phyloP scores from a whole-genome alignment of 1,284 basidiomycete genomes.

The Sanghuangporus sanghuang region DNA sequence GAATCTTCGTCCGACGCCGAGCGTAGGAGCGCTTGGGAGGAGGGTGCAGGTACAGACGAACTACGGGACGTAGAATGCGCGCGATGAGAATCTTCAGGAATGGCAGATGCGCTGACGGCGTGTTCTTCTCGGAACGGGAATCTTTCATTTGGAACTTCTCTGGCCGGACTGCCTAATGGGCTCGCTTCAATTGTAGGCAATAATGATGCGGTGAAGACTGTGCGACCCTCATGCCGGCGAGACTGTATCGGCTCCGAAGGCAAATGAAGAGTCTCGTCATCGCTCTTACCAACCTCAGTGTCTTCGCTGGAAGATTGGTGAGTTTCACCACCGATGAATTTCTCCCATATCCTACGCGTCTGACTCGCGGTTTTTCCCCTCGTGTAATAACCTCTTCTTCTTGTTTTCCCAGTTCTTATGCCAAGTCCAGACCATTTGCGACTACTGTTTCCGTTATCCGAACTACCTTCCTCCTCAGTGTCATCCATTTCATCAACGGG shows the following conservation, averaged over 20 bases:
- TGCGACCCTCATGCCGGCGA: not conserved
- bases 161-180: conserved; percentile 5
- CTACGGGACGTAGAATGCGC: not conserved
- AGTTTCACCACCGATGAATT: conserved; percentile 7
- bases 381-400: conserved; percentile 8
- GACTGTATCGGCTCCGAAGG: conserved; percentile 9
- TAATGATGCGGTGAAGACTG: not conserved
- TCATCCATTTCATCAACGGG: conserved; percentile 32
- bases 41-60: conserved; percentile 12
- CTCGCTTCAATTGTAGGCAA: conserved; percentile 16
- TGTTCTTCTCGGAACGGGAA: not conserved
- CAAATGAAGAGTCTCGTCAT: conserved; percentile 5
- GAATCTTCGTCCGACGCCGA: conserved; percentile 5
- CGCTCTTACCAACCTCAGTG: conserved; percentile 9
- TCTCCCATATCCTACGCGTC: conserved; percentile 17
- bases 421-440: conserved; percentile 5
- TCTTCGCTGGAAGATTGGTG: conserved; percentile 14
- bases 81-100: not conserved
- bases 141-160: not conserved
- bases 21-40: conserved; percentile 8
- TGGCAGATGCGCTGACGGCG: not conserved
- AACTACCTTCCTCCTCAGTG: conserved; percentile 7
- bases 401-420: conserved; percentile 1
- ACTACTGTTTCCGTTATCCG: conserved; percentile 5
- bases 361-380: conserved; percentile 4